Base-by-base conservation (phyloP, 495 filamentous ascomycete genomes). In the Aspergillus leporis region DNA sequence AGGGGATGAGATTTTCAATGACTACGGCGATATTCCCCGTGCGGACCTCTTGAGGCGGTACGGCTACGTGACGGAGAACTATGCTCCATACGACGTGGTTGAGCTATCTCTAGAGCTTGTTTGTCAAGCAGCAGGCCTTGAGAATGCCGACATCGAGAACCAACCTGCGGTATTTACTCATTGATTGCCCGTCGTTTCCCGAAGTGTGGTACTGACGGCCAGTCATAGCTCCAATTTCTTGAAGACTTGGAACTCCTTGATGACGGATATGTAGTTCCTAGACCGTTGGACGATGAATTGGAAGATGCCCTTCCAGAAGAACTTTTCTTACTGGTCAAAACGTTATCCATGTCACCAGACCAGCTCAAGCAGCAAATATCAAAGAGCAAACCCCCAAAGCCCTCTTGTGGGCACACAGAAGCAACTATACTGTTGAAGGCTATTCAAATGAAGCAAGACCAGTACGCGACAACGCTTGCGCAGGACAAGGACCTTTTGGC, bases 1-100 rank as follows among this genome's bases (percentile, higher is more conserved):
- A 6, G 88, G 88, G n/a, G 85, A 90, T 53, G 90, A 96, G 66
- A 85, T 97, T 19, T 85, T 96, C 64, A 97, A 96, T 61, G 93
- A 96, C 69, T 96, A 96, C 67, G 93, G 93, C 8, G 85, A 90
- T 32, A 83, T 96, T 22, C 87, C 91, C 3, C 88, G 86, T 28
- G 84, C 88, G 0, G 93, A 97, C 68, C 74, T 97, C 19, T 82
- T 98, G 19, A 82, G 93, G 19, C 79, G 93, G 23, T 97, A 97
- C 64, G 93, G 93, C 7, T 98, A 96, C 62, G 85, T 93, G 13
- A 95, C 91, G 2, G 71, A 79, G 30, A 85, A 87, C 55, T 94
- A 97, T 63, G 76, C 84, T 16, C 72, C 81, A 30, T 90, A 87
- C 68, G 92, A 98, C 67, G 92, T 96, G 5, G 85, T 89, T 0